Evolutionary conservation across 192 early-diverging fungal species (phyloP).

Genomic region (Gamsiella multidivaricata): DNA sequence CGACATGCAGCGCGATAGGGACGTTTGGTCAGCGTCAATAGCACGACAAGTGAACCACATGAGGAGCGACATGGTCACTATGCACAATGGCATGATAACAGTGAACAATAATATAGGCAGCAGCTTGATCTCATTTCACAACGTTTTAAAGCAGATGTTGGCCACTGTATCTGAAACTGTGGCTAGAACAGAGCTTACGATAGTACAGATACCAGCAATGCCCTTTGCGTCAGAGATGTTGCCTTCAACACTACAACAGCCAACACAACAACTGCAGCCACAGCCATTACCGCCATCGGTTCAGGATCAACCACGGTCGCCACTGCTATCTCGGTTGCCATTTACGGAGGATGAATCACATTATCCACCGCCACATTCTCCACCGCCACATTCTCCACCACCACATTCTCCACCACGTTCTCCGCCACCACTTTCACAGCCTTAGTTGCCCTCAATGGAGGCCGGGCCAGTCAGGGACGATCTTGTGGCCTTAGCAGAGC

Average conservation of each 20-base stretch:
- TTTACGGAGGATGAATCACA: background rate
- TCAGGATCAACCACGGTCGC: background rate
- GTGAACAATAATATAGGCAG: background rate
- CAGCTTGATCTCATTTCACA: background rate
- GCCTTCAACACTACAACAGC: background rate
- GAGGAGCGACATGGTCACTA: background rate
- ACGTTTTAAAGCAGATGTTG: background rate
- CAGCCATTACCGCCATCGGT: background rate
- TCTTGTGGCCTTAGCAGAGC: background rate
- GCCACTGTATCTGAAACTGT: background rate
- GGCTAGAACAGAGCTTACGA: background rate
- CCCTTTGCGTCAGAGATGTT: background rate
- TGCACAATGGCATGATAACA: slow-evolving; percentile 10
- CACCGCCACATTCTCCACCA: slow-evolving; percentile 1
- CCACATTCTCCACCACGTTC: too few relatives aligned
- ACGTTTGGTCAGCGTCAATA: slow-evolving; percentile 4
- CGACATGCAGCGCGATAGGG: slow-evolving; percentile 11
- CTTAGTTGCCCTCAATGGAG: background rate
- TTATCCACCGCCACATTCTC: slow-evolving; percentile 2
- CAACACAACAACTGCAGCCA: background rate
- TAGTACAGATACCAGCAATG: background rate
- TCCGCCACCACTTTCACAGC: background rate
- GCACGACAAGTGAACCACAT: background rate
- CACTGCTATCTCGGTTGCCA: background rate
- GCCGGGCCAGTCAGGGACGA: background rate